A percentile compares a stretch with the other conserved stretches of the same genome.
phyloP scores from a whole-genome alignment of 495 filamentous ascomycete genomes.

The Penicillium arizonense region DNA sequence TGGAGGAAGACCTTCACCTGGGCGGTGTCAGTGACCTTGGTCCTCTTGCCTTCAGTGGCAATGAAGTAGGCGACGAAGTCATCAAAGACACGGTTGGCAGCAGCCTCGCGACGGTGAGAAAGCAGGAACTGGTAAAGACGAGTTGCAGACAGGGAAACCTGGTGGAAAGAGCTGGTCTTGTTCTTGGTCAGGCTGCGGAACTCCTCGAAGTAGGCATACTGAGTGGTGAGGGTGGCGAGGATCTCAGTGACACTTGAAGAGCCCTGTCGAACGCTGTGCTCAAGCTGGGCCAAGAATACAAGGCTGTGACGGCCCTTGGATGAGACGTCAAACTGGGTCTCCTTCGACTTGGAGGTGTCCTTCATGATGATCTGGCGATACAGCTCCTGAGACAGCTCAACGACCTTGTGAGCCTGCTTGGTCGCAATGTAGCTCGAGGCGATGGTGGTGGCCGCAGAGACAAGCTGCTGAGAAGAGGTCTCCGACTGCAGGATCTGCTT shows the following conservation, averaged over 20 bases:
- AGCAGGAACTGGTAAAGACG: constrained; percentile 34
- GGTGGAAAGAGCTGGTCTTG: constrained; percentile 31
- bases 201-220: constrained; percentile 40
- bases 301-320: constrained; percentile 34
- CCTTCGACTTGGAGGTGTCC: constrained; percentile 21
- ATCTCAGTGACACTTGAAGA: constrained; percentile 35
- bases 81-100: constrained; percentile 21
- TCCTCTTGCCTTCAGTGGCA: constrained; percentile 29
- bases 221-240: constrained; percentile 31
- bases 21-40: constrained; percentile 19
- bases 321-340: constrained; percentile 21
- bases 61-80: constrained; percentile 30
- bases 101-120: constrained; percentile 20
- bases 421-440: constrained; percentile 32
- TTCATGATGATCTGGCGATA: constrained; percentile 37
- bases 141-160: constrained; percentile 21
- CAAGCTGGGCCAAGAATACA: constrained; percentile 38
- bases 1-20: constrained; percentile 30
- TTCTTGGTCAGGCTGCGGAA: constrained; percentile 27
- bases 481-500: constrained; percentile 31
- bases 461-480: constrained; percentile 26
- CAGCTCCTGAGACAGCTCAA: constrained; percentile 31
- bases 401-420: constrained; percentile 28
- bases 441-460: constrained; percentile 30
- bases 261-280: constrained; percentile 29